phyloP scores from a whole-genome alignment of 2,329 filamentous ascomycete species.

The Neurospora crassa region DNA sequence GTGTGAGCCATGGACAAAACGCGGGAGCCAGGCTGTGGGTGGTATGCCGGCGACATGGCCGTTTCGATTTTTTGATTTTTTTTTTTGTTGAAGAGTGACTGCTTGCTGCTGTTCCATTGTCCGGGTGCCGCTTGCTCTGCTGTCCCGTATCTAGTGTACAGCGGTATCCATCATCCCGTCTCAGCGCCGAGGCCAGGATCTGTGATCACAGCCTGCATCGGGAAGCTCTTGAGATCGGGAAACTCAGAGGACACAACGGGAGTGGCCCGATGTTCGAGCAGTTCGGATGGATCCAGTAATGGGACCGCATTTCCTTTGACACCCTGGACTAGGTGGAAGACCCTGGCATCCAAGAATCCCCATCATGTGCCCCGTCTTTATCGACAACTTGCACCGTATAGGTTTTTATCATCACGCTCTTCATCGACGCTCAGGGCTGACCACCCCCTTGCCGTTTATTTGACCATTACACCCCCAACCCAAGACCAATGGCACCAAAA shows the following conservation, averaged over 20 bases:
- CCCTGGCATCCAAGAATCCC: background rate
- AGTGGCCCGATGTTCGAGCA: background rate
- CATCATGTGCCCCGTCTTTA: background rate
- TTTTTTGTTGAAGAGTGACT: background rate
- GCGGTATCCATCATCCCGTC: background rate
- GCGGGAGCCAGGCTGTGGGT: background rate
- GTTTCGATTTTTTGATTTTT: background rate
- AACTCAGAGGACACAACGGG: constrained; percentile 7
- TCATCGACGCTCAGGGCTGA: background rate
- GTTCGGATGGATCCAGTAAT: background rate
- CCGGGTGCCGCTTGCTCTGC: background rate
- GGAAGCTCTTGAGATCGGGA: constrained; percentile 10
- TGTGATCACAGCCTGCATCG: constrained; percentile 9
- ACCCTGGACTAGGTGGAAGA: background rate
- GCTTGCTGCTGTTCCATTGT: background rate
- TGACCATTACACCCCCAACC: background rate
- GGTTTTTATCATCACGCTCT: background rate
- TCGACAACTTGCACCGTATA: background rate
- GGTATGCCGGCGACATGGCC: background rate
- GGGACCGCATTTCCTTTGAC: background rate
- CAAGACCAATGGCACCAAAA: background rate
- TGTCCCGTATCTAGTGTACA: background rate
- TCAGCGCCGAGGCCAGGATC: background rate
- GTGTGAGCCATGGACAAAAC: background rate
- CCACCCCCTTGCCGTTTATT: background rate